A percentile compares a stretch with the other conserved stretches of the same genome.
Conservation (phyloP, 2,329 filamentous ascomycete species). For the Paecilomyces sp. region DNA sequence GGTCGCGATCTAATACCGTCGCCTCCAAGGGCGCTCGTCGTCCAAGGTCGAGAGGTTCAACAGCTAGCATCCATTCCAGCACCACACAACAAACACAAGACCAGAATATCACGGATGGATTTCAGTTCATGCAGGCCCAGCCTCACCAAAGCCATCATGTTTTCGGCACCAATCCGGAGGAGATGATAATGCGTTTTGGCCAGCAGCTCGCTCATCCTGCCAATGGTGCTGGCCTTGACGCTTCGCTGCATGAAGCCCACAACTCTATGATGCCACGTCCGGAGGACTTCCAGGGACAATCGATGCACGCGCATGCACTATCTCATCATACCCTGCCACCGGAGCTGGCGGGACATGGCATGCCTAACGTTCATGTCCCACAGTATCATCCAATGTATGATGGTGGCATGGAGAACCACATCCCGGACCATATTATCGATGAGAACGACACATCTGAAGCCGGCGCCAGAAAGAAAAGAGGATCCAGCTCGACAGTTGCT, state of each 20-base stretch:
- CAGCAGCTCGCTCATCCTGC: conserved; percentile 34
- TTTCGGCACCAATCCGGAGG: conserved; percentile 34
- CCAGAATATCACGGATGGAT: conserved; percentile 32
- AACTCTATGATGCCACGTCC: conserved; percentile 25
- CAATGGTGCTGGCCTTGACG: conserved; percentile 27
- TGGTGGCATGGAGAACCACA: conserved; percentile 34
- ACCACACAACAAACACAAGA: conserved; percentile 38
- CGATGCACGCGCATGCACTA: conserved; percentile 26
- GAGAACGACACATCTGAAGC: conserved; percentile 38
- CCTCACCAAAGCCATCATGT: conserved; percentile 24
- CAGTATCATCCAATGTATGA: conserved; percentile 36
- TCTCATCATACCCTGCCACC: conserved; percentile 28
- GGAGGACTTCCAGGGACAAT: conserved; percentile 31
- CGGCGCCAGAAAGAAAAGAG: conserved; percentile 38
- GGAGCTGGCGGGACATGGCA: conserved; percentile 25
- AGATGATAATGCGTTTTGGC: conserved; percentile 39
- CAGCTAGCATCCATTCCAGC: conserved; percentile 42
- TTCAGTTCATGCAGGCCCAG: conserved; percentile 32
- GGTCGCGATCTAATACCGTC: conserved; percentile 33
- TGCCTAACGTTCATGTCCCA: conserved; percentile 23
- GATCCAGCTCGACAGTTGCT: conserved; percentile 40
- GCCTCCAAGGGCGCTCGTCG: conserved; percentile 33
- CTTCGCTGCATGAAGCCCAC: conserved; percentile 30
- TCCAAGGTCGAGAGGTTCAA: conserved; percentile 40
- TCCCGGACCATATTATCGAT: conserved; percentile 32